A percentile compares a stretch with the other conserved stretches of the same genome.
Conservation (phyloP, 352 stramenopile species). For the Pythium brachiatum region DNA sequence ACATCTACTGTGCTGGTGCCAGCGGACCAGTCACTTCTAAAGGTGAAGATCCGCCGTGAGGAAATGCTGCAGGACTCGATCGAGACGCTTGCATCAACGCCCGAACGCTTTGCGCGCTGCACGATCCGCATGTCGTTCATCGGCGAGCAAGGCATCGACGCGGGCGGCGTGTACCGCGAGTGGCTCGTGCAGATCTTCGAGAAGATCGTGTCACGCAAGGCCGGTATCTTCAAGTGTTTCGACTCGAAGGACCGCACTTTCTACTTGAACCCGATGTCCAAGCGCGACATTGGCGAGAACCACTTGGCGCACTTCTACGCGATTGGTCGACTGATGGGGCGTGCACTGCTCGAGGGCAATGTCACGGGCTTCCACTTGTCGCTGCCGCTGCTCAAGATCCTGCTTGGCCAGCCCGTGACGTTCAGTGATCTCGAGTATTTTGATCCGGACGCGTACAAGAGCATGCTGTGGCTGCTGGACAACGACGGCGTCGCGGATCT, state of each 20-base stretch:
- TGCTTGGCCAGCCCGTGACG: conserved; percentile 93
- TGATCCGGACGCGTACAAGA: conserved; percentile 56
- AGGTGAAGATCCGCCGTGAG: conserved; percentile 9
- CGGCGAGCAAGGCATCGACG: conserved; percentile 76
- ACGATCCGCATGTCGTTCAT: conserved; percentile 80
- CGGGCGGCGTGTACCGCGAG: conserved; percentile 77
- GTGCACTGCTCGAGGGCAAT: conserved; percentile 87
- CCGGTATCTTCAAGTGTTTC: conserved; percentile 58
- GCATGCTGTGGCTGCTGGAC: conserved; percentile 60
- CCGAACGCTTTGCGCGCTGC: conserved; percentile 39
- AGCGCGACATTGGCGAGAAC: conserved; percentile 52
- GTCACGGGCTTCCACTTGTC: conserved; percentile 94
- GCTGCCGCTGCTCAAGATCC: conserved; percentile 95
- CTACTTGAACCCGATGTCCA: conserved; percentile 61
- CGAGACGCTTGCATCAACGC: conserved; percentile 47
- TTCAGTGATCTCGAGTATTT: conserved; percentile 92
- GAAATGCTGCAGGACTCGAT: conserved; percentile 68
- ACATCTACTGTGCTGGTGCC: conserved; percentile 1
- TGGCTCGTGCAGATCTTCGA: conserved; percentile 85
- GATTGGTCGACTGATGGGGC: conserved; percentile 50
- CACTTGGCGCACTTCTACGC: conserved; percentile 68
- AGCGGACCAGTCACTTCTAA: not conserved
- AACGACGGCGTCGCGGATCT: conserved; percentile 53
- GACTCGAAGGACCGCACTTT: conserved; percentile 49
- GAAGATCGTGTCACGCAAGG: conserved; percentile 35